Evolutionary conservation across 306 rosid genomes (phyloP), one percentile per base, ranked within the genome.

Genomic region (Geum urbanum): DNA sequence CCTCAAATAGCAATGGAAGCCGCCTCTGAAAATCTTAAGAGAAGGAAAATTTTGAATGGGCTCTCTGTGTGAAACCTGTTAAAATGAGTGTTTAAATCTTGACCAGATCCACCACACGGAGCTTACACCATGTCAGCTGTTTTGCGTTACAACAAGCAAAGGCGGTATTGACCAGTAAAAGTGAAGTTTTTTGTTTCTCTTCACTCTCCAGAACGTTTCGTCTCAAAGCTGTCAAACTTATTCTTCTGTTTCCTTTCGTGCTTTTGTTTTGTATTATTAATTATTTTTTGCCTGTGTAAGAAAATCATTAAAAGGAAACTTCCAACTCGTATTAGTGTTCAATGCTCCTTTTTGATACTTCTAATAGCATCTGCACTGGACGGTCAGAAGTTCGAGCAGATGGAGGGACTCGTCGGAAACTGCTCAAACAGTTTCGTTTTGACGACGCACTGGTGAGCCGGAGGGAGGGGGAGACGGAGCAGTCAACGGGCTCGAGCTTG

Each of bases 81-180:
- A 16, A 60, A 60, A 60, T 32, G 46, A 20, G 65, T 60, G n/a
- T 24, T 48, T 41, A 65, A 62, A 72, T 50, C 77, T 27, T 66
- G 86, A 82, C 76, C 84, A 80, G 91, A 90, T 88, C 90, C 83
- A 72, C 18, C 63, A 63, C 74, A 82, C 67, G 66, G 69, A 77
- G 77, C 80, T 71, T 20, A 74, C 70, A 43, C 69, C 51, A 69
- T 27, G 55, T 44, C 27, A 53, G 79, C 40, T 69, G 50, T 35
- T 61, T 46, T 44, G 76, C 14, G 49, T 8, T 50, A 24, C 37
- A 57, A 20, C 63, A 6, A 6, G n/a, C 74, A 70, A 48, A 54
- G 20, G 75, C 39, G 70, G 63, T 74, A 81, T 66, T 77, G 81
- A 80, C 78, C 67, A 61, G 66, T 39, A 68, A 45, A 40, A 19